These are phyloP conservation scores for Auriscalpium orientale DNA, from an alignment of 768 basidiomycete species.

Conservation along the genomic window DNA sequence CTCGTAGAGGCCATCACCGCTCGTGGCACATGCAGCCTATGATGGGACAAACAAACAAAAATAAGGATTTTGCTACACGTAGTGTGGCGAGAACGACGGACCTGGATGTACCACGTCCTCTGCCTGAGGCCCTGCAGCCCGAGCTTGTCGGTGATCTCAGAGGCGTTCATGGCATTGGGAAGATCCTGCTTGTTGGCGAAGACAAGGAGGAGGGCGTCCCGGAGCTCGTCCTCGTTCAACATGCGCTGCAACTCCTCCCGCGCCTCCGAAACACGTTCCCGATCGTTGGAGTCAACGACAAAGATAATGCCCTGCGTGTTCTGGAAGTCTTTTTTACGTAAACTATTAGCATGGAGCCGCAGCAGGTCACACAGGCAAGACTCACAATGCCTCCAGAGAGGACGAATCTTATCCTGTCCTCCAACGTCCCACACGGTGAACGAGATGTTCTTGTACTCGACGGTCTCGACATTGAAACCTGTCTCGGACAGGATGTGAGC, in stretches of 20 bases:
- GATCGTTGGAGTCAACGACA: constrained; percentile 98
- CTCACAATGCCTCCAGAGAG: constrained; percentile 99
- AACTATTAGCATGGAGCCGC: constrained; percentile 7
- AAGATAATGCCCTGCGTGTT: constrained; percentile 99
- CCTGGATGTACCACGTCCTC: constrained; percentile 97
- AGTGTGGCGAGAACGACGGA: constrained; percentile 27
- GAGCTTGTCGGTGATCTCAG: constrained; percentile 99
- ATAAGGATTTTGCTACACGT: constrained; percentile 8
- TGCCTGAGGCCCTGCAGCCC: constrained; percentile 96
- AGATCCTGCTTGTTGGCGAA: constrained; percentile 99
- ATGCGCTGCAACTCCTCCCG: constrained; percentile 99
- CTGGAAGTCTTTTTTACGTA: constrained; percentile 80
- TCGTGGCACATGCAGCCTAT: constrained; percentile 96
- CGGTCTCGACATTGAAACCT: constrained; percentile 99
- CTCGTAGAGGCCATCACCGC: constrained; percentile 97
- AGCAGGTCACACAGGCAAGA: constrained; percentile 21
- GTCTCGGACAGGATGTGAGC: constrained; percentile 16
- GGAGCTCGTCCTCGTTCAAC: constrained; percentile 99
- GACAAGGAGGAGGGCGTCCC: constrained; percentile 95
- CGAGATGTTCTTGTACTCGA: constrained; percentile 99
- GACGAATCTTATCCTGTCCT: constrained; percentile 99
- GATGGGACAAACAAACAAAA: constrained; percentile 4
- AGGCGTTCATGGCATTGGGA: constrained; percentile 98
- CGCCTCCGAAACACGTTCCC: constrained; percentile 98
- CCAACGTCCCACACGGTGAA: constrained; percentile 99